Base-by-base conservation (phyloP, 192 early-diverging fungal genomes). In the Coemansia sp. region DNA sequence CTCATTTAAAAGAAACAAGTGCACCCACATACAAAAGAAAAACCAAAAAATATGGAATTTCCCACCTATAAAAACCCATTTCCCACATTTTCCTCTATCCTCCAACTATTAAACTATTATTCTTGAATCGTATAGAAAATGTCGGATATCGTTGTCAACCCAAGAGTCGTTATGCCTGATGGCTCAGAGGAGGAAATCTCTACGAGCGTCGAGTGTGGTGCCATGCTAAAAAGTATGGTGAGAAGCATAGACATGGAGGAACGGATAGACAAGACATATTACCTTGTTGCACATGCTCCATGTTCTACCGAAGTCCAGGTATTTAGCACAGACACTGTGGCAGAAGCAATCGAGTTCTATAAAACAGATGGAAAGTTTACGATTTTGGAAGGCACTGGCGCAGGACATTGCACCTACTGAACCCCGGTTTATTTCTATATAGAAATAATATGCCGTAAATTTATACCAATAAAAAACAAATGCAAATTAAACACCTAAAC, bases 391-490 rank as follows among this genome's bases (percentile, higher is more conserved):
- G 23, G 49, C 17, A 51, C 17, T 16, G 17, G 47, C 2, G 3
- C 5, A 0, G 47, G 17, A 7, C 12, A 48, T 48, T 48, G 47
- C 21, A 21, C 21, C 21, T 21, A 21, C 21, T 21, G 21, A 21
- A 21, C 21, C 21, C 21, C 21, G 0, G 21, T 21, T 21, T 21
- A 21, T 21, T 21, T 21, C 21, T 21, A 21, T 21, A 21, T 21
- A 1, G 21, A 21, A 21, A 21, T 21, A 21, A 21, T 21, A 21
- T 21, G 21, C 21, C 21, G 21, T 21, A 21, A 21, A 21, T n/a
- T 49, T 19, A 49, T 19, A 49, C n/a, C 6, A 49, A 49, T 49
- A 19, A 21, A 49, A 52, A 51, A 51, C 19, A 51, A 52, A 52
- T 52, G 50, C 50, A 52, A 52, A 22, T 52, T 52, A 11, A 3